Conservation (phyloP, 192 early-diverging fungal genomes). For the Rhizophagus prolifer region DNA sequence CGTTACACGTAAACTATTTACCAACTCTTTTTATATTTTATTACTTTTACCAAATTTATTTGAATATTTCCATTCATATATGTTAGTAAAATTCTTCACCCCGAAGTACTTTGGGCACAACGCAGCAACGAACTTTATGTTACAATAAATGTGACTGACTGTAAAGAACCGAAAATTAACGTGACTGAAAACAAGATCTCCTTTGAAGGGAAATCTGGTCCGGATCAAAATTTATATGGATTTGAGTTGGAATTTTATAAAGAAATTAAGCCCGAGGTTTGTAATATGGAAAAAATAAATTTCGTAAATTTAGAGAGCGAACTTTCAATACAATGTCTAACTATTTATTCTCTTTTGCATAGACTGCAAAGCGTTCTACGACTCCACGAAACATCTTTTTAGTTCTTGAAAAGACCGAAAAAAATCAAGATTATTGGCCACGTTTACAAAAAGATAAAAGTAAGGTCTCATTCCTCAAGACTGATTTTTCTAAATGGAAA, state of each 20-base stretch:
- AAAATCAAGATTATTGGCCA: slow-evolving; percentile 75
- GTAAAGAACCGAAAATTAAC: slow-evolving; percentile 55
- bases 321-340: too few species aligned
- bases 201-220: slow-evolving; percentile 63
- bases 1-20: neutral
- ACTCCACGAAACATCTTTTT: slow-evolving; percentile 68
- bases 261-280: slow-evolving; percentile 69
- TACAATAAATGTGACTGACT: slow-evolving; percentile 78
- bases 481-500: slow-evolving; percentile 88
- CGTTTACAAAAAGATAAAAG: slow-evolving; percentile 67
- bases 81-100: slow-evolving; percentile 3
- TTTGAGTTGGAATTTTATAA: slow-evolving; percentile 73
- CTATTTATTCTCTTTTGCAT: slow-evolving; percentile 12
- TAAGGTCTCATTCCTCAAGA: slow-evolving; percentile 79
- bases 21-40: neutral
- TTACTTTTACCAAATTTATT: neutral
- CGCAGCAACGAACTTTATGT: slow-evolving; percentile 76
- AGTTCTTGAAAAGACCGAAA: slow-evolving; percentile 73
- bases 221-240: slow-evolving; percentile 64
- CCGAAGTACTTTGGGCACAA: slow-evolving; percentile 87
- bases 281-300: too few species aligned
- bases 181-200: slow-evolving; percentile 55
- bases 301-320: too few species aligned
- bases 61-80: too few species aligned
- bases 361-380: slow-evolving; percentile 65